phyloP scores from a whole-genome alignment of 257 asterid species.

The Nicotiana noctiflora region DNA sequence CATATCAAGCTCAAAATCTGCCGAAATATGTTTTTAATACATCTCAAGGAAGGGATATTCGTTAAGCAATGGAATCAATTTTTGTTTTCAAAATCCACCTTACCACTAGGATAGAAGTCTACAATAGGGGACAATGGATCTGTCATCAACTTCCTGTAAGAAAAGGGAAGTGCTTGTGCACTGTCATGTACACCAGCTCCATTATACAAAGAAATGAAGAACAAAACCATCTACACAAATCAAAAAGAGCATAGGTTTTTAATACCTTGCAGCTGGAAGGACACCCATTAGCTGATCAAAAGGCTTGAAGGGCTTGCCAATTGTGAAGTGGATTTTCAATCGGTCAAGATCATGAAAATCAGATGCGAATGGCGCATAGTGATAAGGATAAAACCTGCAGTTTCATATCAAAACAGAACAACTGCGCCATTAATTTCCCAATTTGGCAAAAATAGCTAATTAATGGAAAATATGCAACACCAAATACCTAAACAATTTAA shows the following conservation, averaged over 20 bases:
- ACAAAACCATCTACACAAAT: neutral
- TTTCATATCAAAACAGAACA: neutral
- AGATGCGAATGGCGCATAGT: constrained; percentile 48
- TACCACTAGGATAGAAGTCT: constrained; percentile 63
- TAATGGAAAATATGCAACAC: no score
- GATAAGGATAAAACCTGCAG: constrained; percentile 36
- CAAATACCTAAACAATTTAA: no score
- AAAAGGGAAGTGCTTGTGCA: constrained; percentile 56
- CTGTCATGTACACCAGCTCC: constrained; percentile 22
- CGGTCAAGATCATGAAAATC: constrained; percentile 42
- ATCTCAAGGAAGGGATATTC: neutral
- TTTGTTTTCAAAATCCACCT: neutral
- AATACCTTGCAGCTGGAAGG: constrained; percentile 70
- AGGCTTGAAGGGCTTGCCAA: constrained; percentile 64
- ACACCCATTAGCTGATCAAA: constrained; percentile 66
- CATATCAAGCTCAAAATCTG: constrained; percentile 59
- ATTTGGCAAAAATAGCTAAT: no score
- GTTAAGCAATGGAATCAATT: neutral
- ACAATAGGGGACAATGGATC: constrained; percentile 52
- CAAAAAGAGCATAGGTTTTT: neutral
- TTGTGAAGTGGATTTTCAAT: constrained; percentile 36
- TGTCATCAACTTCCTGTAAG: constrained; percentile 48
- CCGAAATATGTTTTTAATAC: constrained; percentile 11
- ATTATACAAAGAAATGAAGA: constrained; percentile 7
- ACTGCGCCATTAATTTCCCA: neutral